Evolutionary conservation across 345 rosid species (phyloP), one percentile per base, ranked within the genome.

Genomic region (Heritiera fomes): DNA sequence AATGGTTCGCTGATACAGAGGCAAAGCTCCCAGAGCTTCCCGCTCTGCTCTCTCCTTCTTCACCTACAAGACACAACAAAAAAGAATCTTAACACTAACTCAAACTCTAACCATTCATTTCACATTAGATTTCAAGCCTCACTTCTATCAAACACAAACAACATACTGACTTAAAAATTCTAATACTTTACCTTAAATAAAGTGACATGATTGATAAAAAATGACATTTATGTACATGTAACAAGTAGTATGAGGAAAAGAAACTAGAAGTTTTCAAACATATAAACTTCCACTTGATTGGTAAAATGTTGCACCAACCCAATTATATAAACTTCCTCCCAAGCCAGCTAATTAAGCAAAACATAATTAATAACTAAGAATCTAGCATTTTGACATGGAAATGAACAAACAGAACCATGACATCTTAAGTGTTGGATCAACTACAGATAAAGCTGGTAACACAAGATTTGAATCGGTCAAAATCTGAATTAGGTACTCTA

Each of bases 1-100:
- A 75, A 94, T 59, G 2, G 95, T 86, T 81, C 97, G 97, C 84
- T 94, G 93, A 70, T 91, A 94, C 72, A 94, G 89, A 59, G 98
- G 99, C 86, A 92, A 81, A 76, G 99, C 99, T 78, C 94, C 99
- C 86, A 96, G 85, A 72, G 97, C 92, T 78, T 91, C 95, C 30
- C 98, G 95, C 80, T 94, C 99, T 60, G 87, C 91, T 0, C 80
- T 85, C 87, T 96, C 99, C 84, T 78, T 90, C 87, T 92, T 86
- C 77, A 94, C 99, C 99, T 94, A 85, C 85, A 84, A 74, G 53
- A 80, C 38, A 76, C 55, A 64, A 52, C 6, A 56, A 47, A 65
- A 20, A 43, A 46, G 14, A 7, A 43, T 23, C 40, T 63, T 49
- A 75, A 34, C 49, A 70, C 30, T 56, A 14, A 17, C 60, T 47